Base-by-base conservation (phyloP, 1,284 basidiomycete genomes). In the Leccinum fuscescens region DNA sequence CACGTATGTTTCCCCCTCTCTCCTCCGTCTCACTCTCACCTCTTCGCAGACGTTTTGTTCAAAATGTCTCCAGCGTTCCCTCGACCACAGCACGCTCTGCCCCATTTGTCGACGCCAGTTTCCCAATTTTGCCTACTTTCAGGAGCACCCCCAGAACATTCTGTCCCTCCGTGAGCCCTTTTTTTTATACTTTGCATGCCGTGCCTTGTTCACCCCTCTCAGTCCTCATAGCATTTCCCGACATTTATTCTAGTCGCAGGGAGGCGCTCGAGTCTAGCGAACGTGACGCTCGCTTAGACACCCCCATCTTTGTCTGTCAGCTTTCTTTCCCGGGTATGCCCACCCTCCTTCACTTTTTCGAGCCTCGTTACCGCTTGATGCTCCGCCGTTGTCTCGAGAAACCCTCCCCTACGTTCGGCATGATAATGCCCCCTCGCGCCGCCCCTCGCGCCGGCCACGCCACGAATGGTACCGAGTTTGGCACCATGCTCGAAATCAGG, bases 331-430 rank as follows among this genome's bases (percentile, higher is more conserved):
- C 95, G 1, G 88, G 88, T 56, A 88, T 95, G 80, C 94, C 94
- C 17, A 95, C 91, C 51, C 82, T 92, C 59, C 78, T 98, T 37
- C 94, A 97, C 75, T 89, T 98, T 69, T 97, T 93, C 71, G 96
- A 98, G 74, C 95, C 96, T 0, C 82, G 90, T 77, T 81, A 98
- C 74, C 88, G 94, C 11, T 82, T 98, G 42, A 96, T 98, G 95
- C 88, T 98, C 58, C 88, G 95, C 22, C 87, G 95, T 4, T 94
- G 92, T 72, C 86, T 98, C 56, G 89, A 93, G 66, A 86, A 83
- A 12, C 80, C 85, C 4, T 79, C 78, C 27, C 92, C 91, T 12
- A 79, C 81, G 22, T 97, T 98, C 73, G 96, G 96, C 20, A 97
- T 98, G 92, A 85, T 97, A 67, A 85, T 96, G 77, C 86, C 87